Base-by-base conservation (phyloP, 441 rosid genomes). In the Croton setiger region DNA sequence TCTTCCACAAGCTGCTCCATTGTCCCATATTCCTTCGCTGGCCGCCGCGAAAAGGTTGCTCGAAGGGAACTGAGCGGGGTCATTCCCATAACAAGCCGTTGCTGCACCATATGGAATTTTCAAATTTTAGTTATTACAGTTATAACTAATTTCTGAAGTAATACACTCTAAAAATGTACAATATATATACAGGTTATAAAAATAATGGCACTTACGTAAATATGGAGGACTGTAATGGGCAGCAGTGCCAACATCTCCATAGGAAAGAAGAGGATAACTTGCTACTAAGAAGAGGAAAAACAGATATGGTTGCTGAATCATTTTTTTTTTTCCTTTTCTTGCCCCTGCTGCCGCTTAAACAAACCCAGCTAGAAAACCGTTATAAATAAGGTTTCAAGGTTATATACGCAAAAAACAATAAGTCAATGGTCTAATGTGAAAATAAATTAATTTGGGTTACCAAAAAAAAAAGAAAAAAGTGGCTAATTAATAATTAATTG, bases 11-110 rank as follows among this genome's bases (percentile, higher is more conserved):
- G 84, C 71, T 0, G 91, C 89, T 0, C 93, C 93, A 39, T 83
- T 84, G 67, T 86, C 89, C 93, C 93, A 88, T 69, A 86, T 15
- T 37, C 87, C 86, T 2, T 82, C 88, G 0, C 91, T 83, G 1
- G 83, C 91, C 3, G 87, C 87, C 23, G 75, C 93, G 20, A 88
- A 88, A 44, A 80, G 58, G 65, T 80, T 79, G 81, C 63, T 73
- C 3, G 84, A 9, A 0, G 93, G 93, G 54, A 83, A 82, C 63
- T 76, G 78, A 0, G 87, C 49, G 10, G 17, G 36, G 3, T 79
- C 81, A n/a, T 59, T 56, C 4, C 93, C 90, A 31, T 15, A 67
- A 61, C 93, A 88, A 1, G 87, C 86, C 0, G 85, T 80, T 0
- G 93, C 93, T 86, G 76, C 27, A 39, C 10, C 43, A 39, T 39